Evolutionary conservation across 164 flowering plant genomes (phyloP), one percentile per base, ranked within the genome.

Genomic region (Aristolochia contorta): DNA sequence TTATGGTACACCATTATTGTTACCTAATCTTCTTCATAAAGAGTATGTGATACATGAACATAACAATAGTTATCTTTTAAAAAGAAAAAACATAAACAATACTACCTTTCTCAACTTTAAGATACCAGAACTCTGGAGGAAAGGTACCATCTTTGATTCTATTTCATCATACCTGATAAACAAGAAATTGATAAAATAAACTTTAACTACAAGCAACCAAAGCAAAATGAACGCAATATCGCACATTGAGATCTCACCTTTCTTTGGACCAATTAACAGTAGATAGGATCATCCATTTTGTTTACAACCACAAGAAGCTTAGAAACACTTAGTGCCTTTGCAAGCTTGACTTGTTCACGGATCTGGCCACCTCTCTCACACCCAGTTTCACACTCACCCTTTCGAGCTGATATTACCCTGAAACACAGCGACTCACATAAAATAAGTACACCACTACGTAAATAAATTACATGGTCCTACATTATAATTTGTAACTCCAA

Each of bases 321-420:
- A 23, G 99, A 71, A 43, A 94, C 97, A 54, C 99, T 97, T 79
- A 94, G 75, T 20, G 99, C 91, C 71, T 94, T 94, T 47, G 99
- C 99, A 70, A 94, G 97, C 72, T 81, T 83, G 32, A 94, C 99
- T 75, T 94, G 99, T 63, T 94, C 99, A 69, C 99, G 99, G 27
- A 97, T 94, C 78, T 91, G 99, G 51, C 99, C 99, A 67, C 99
- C 99, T 73, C 79, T 89, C 76, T 94, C 99, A 75, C 76, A 94
- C 41, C 99, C 99, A 66, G 99, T 94, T 79, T 94, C 99, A 76
- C 91, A 94, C 75, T 94, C 99, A 23, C 99, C 99, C 73, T 91
- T 94, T 6, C 99, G 87, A 65, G 99, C 99, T 70, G 99, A 94
- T 69, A 94, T 90, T 16, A 89, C 96, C n/a, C 96, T 92, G 55